Evolutionary conservation across 495 filamentous ascomycete species (phyloP).

Genomic region (Hypoxylon fragiforme): DNA sequence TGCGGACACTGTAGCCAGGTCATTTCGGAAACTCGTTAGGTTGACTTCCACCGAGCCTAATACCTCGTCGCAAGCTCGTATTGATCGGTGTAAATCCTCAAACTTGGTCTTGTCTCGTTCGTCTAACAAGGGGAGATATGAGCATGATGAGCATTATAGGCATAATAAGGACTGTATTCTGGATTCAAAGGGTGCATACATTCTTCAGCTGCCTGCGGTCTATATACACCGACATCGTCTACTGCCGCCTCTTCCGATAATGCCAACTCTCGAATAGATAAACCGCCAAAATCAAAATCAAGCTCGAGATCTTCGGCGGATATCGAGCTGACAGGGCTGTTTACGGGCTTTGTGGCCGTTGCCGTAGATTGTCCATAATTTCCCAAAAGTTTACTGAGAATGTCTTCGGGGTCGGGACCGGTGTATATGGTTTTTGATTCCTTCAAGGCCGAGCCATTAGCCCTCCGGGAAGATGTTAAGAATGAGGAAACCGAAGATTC

Average conservation of each 20-base stretch:
- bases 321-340: conserved; percentile 32
- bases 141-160: conserved; percentile 26
- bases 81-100: conserved; percentile 87
- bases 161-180: neutral
- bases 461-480: conserved; percentile 58
- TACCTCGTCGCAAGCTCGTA: conserved; percentile 88
- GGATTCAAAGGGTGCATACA: conserved; percentile 53
- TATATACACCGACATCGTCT: conserved; percentile 54
- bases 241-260: conserved; percentile 45
- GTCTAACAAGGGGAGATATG: conserved; percentile 52
- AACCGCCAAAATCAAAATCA: conserved; percentile 76
- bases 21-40: conserved; percentile 86
- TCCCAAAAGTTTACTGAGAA: conserved; percentile 73
- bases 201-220: conserved; percentile 72
- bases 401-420: conserved; percentile 70
- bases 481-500: conserved; percentile 73
- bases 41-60: conserved; percentile 91
- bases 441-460: conserved; percentile 69
- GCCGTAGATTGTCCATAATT: conserved; percentile 39
- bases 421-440: conserved; percentile 57
- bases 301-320: conserved; percentile 47
- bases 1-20: conserved; percentile 85
- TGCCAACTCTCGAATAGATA: conserved; percentile 75
- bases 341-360: conserved; percentile 8
- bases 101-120: conserved; percentile 87